Evolutionary conservation across 371 early-diverging fungal genomes (phyloP).

Genomic region (Mortierella sp.): DNA sequence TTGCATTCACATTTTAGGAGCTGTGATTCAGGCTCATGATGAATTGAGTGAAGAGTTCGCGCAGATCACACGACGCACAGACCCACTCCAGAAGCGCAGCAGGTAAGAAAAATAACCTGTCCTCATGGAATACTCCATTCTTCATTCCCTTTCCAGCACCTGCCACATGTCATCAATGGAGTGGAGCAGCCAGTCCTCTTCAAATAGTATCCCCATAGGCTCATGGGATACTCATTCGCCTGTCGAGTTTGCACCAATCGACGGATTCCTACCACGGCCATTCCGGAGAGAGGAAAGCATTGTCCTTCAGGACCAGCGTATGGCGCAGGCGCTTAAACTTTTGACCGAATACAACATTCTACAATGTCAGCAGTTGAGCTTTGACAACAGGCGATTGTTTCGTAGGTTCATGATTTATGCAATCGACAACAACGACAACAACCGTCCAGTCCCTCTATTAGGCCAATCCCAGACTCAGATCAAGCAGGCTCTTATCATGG

Average conservation of each 20-base stretch:
- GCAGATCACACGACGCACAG: not conserved
- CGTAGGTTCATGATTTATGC: slow-evolving; percentile 29
- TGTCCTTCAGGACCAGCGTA: not conserved
- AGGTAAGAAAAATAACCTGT: not conserved
- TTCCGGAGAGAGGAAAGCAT: not conserved
- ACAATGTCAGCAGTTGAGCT: not conserved
- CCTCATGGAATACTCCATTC: not conserved
- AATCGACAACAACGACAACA: not conserved
- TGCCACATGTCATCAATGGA: not conserved
- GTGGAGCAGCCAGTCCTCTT: not conserved
- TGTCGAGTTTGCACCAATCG: not conserved
- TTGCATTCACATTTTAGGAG: too few relatives aligned
- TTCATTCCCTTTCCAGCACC: not conserved
- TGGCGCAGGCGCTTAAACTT: slow-evolving; percentile 12
- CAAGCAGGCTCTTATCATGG: slow-evolving; percentile 17
- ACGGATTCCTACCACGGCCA: not conserved
- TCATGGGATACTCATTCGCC: slow-evolving; percentile 27
- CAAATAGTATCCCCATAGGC: slow-evolving; percentile 25
- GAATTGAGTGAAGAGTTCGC: not conserved
- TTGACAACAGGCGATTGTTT: not conserved
- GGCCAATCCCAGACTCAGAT: not conserved
- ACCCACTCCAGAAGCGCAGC: not conserved
- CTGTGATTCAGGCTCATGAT: too few relatives aligned
- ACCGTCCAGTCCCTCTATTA: not conserved
- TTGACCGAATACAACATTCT: slow-evolving; percentile 11